Percentiles rank a stretch among this genome's conserved stretches.
Conservation (phyloP, 2,329 filamentous ascomycete genomes). For the Nannizziopsis barbatae region DNA sequence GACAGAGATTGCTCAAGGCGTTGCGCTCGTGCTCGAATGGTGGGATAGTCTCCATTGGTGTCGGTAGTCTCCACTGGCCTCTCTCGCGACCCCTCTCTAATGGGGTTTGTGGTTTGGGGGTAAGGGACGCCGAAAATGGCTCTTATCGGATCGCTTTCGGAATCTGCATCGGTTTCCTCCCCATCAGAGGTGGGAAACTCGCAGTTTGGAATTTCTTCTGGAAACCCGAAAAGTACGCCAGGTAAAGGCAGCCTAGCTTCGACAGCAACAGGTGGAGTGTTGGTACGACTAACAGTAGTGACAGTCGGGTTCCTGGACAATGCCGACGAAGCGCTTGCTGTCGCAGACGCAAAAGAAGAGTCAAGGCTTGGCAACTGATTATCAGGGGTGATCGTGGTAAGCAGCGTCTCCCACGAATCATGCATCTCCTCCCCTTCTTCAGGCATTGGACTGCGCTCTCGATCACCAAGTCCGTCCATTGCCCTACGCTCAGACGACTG, state of each 20-base stretch:
- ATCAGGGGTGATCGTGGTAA: slow-evolving; percentile 70
- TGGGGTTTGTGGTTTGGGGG: neutral
- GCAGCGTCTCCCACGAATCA: slow-evolving; percentile 65
- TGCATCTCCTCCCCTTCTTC: slow-evolving; percentile 37
- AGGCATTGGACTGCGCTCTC: slow-evolving; percentile 66
- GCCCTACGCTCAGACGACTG: slow-evolving; percentile 17
- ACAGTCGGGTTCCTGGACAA: slow-evolving; percentile 19
- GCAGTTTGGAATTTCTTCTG: slow-evolving; percentile 28
- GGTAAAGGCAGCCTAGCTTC: slow-evolving; percentile 27
- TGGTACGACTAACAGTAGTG: slow-evolving; percentile 21
- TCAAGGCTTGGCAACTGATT: slow-evolving; percentile 66
- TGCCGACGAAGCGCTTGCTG: slow-evolving; percentile 23
- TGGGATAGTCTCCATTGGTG: neutral
- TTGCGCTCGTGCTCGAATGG: neutral
- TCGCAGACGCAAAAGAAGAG: slow-evolving; percentile 64
- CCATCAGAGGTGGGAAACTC: slow-evolving; percentile 23
- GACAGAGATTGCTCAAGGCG: neutral
- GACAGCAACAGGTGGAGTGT: slow-evolving; percentile 32
- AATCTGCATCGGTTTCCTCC: slow-evolving; percentile 7
- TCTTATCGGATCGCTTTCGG: slow-evolving; percentile 12
- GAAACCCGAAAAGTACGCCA: slow-evolving; percentile 19
- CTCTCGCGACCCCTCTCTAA: neutral
- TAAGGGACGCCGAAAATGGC: neutral
- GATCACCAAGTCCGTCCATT: slow-evolving; percentile 70
- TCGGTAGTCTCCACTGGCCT: neutral